Percentiles rank a stretch among this genome's conserved stretches.
phyloP scores from a whole-genome alignment of 148 eudicot species.

The Rhododendron henanense region DNA sequence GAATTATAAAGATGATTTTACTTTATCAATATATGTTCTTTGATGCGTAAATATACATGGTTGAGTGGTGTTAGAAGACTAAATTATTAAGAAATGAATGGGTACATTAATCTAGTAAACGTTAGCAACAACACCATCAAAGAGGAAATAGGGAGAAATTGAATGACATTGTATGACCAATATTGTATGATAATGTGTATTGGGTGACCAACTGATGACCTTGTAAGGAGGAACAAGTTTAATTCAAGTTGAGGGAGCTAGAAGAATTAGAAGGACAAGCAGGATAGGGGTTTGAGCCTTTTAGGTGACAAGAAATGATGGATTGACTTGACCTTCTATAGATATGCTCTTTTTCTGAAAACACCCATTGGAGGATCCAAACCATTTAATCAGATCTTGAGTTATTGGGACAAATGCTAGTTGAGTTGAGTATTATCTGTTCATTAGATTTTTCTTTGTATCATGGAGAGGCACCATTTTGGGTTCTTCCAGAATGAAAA shows the following conservation, averaged over 20 bases:
- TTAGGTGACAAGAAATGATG: background rate
- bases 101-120: background rate
- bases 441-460: background rate
- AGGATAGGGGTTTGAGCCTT: background rate
- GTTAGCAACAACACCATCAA: background rate
- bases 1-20: background rate
- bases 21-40: background rate
- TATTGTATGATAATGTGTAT: too few species aligned
- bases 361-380: background rate
- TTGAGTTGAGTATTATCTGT: background rate
- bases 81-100: background rate
- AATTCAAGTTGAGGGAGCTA: background rate
- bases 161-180: background rate
- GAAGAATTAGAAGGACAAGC: background rate
- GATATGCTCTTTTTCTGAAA: background rate
- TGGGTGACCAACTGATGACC: too few species aligned
- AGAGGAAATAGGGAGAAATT: background rate
- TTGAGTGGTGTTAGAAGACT: background rate
- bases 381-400: background rate
- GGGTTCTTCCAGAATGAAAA: background rate
- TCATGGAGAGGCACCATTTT: background rate
- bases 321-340: background rate
- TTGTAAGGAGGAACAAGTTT: too few species aligned
- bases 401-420: background rate
- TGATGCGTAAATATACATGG: background rate